phyloP scores from a whole-genome alignment of 257 asterid genomes.

The Jacaranda copaia region DNA sequence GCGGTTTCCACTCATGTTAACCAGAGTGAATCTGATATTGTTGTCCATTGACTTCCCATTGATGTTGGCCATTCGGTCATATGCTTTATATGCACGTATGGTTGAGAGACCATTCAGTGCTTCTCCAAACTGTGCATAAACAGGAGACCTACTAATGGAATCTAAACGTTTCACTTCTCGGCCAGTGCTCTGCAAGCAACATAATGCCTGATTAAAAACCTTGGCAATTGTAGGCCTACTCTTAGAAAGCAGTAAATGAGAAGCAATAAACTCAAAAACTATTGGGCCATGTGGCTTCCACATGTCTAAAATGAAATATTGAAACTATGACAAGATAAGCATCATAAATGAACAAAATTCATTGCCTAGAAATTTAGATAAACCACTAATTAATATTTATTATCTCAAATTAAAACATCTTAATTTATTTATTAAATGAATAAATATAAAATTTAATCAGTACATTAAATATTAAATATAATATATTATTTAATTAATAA shows the following conservation, averaged over 20 bases:
- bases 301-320: background rate
- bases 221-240: background rate
- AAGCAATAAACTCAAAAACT: slow-evolving; percentile 7
- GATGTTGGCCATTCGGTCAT: slow-evolving; percentile 86
- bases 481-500: too few species aligned
- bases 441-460: too few species aligned
- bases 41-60: slow-evolving; percentile 95
- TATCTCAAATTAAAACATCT: too few species aligned
- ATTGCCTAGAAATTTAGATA: slow-evolving; percentile 24
- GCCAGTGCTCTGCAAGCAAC: slow-evolving; percentile 82
- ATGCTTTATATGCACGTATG: slow-evolving; percentile 96
- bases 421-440: too few species aligned
- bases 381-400: slow-evolving; percentile 12
- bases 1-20: slow-evolving; percentile 89
- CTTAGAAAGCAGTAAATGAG: slow-evolving; percentile 22
- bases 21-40: slow-evolving; percentile 86
- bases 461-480: too few species aligned
- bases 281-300: background rate
- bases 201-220: slow-evolving; percentile 25
- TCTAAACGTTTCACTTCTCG: slow-evolving; percentile 97
- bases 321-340: too few species aligned
- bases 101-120: slow-evolving; percentile 90
- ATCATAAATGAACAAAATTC: background rate
- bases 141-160: slow-evolving; percentile 91
- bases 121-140: slow-evolving; percentile 98